These are phyloP conservation scores for Dunaliella primolecta DNA, from an alignment of 139 green algal species.

Conservation along the genomic window DNA sequence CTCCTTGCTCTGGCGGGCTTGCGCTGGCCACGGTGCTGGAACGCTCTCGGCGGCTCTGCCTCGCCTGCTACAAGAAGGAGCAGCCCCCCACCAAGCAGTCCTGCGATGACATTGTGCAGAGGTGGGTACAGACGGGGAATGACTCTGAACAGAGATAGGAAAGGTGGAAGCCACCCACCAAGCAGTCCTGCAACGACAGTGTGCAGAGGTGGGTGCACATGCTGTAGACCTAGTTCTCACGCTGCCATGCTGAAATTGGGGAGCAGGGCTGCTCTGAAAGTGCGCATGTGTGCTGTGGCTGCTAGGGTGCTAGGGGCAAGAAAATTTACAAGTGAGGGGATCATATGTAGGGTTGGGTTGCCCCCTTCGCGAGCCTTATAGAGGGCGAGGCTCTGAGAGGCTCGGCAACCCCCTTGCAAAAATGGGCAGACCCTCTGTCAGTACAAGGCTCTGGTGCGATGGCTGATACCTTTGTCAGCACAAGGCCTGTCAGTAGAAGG, in stretches of 20 bases:
- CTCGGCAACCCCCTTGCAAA: too few relatives aligned
- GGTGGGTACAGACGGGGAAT: neutral
- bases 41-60: slow-evolving; percentile 69
- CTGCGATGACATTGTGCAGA: neutral
- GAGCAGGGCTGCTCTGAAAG: neutral
- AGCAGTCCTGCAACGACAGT: neutral
- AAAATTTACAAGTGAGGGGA: too few relatives aligned
- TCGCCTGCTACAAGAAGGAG: slow-evolving; percentile 75
- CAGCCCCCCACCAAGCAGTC: slow-evolving; percentile 16
- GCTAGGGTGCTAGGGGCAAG: neutral
- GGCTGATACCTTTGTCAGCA: too few relatives aligned
- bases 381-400: too few relatives aligned
- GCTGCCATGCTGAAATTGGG: neutral
- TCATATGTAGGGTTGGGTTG: too few relatives aligned
- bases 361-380: too few relatives aligned
- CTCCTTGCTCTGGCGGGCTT: neutral
- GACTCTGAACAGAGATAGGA: slow-evolving; percentile 49
- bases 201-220: neutral
- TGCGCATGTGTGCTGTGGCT: neutral
- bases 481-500: too few relatives aligned
- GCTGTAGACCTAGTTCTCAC: neutral
- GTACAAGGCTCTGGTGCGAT: too few relatives aligned
- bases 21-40: slow-evolving; percentile 69
- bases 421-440: too few relatives aligned
- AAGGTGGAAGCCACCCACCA: slow-evolving; percentile 48